Base-by-base conservation (phyloP, 2,329 filamentous ascomycete genomes). In the Drechmeria coniospora region DNA sequence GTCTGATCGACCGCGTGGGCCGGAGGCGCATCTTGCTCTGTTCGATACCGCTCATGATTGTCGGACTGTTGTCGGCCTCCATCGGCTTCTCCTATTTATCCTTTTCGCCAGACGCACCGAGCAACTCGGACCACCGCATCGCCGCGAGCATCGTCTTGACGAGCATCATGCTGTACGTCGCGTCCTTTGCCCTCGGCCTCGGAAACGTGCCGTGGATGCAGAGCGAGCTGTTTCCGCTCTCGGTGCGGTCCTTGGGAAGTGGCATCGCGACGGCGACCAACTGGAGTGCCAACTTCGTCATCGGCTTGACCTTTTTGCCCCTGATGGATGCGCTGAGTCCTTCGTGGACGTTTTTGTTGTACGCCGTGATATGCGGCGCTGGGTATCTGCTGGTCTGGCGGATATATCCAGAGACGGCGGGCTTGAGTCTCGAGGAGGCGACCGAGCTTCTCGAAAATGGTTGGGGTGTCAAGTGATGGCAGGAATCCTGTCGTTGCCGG, bases 181-280 rank as follows among this genome's bases (percentile, higher is more conserved):
- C 81, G 7, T 65, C 77, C 1, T 95, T 92, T 47, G 87, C 87
- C 1, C 61, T 86, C 2, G 87, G 87, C 3, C 64, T 95, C 2
- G 87, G 87, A 7, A 92, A 84, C 42, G 83, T 95, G 3, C 86
- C 87, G 1, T 95, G 87, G 87, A 87, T 93, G 65, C 86, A 93
- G 56, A 82, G 77, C 40, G 87, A 95, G 56, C 67, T 93, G 18
- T 94, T 94, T 46, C 79, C 84, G 1, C 61, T 86, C 26, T 64
- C 65, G 17, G 79, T 84, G 25, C 72, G 80, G 26, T 74, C 75
- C 4, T 53, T 82, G 2, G 81, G 80, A 16, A 80, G 75, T 32
- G 74, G 74, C 0, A 50, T 82, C 5, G 68, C 78, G 2, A 87
- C 86, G 6, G 77, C 75, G 5, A 92, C 81, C 6, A 94, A 72